Base-by-base conservation (phyloP, 441 rosid genomes). In the Syzygium syzygioides region DNA sequence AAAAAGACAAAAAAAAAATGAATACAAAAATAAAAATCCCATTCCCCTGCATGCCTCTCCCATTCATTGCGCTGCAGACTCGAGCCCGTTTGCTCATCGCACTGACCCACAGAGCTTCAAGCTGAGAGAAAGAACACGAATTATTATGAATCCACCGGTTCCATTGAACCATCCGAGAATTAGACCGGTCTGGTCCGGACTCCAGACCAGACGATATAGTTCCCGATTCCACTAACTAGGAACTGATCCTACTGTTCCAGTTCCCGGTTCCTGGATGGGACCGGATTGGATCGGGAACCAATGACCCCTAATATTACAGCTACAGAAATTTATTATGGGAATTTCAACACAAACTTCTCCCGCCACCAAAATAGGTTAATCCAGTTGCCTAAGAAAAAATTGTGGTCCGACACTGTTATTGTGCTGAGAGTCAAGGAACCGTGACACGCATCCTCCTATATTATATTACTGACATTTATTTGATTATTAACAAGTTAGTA, bases 161-260 rank as follows among this genome's bases (percentile, higher is more conserved):
- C 17, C 66, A 23, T 28, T 0, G 4, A 30, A 14, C 17, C 2
- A 9, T 8, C 5, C 8, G 17, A 5, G 4, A 60, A 60, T 30
- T 45, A 15, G 66, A 60, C n/a, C 9, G 3, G 48, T 41, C 45
- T 1, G 14, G 45, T 25, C n/a, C 26, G n/a, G 14, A 23, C n/a
- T 0, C 3, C 25, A 9, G n/a, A 57, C 7, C 2, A 57, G 2
- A 14, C 14, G 3, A 14, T 11, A 14, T 1, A 0, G 20, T 57
- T 57, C 62, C 26, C 8, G 4, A 26, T 57, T 57, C 14, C 7
- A 57, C 14, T 10, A 57, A 57, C 11, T 26, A n/a, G 26, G n/a
- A 57, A 57, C 2, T 2, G 48, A 45, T 45, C 48, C 9, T 45
- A 45, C n/a, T 57, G 12, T 6, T 25, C 30, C 3, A 3, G 28